Percentiles rank a stretch among this genome's conserved stretches.
Conservation (phyloP, 192 early-diverging fungal genomes). For the Rhizoclosmatium sp. region DNA sequence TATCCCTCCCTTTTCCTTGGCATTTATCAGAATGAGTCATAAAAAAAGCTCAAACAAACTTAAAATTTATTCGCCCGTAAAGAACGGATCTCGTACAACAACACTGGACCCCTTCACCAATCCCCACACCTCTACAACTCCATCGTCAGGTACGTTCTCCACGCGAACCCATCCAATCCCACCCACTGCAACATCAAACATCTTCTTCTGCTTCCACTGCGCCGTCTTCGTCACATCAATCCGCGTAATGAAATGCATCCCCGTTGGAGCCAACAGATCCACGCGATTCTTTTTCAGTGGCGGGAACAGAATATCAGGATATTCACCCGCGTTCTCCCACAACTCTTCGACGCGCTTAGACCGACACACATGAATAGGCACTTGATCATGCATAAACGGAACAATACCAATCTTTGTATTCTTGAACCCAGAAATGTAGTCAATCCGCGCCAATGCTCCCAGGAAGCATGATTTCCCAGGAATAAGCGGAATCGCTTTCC, state of each 20-base stretch:
- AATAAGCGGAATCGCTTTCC: not conserved
- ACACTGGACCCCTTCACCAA: not conserved
- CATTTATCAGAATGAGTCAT: no score
- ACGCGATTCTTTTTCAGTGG: conserved; percentile 14
- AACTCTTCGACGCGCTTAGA: conserved; percentile 4
- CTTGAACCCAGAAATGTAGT: not conserved
- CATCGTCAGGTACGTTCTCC: not conserved
- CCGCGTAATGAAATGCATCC: not conserved
- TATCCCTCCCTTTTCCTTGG: no score
- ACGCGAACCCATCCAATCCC: conserved; percentile 22
- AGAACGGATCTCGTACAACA: not conserved
- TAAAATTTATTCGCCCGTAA: not conserved
- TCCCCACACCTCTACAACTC: conserved; percentile 13
- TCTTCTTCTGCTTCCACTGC: conserved; percentile 8
- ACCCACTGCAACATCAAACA: conserved; percentile 26
- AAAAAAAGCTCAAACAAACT: no score
- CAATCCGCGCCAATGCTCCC: not conserved
- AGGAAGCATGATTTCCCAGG: not conserved
- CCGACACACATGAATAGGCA: conserved; percentile 25
- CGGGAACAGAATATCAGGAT: conserved; percentile 22
- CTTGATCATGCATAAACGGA: not conserved
- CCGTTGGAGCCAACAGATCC: not conserved
- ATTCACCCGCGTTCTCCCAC: not conserved
- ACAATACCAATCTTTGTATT: not conserved
- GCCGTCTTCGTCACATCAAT: not conserved